Base-by-base conservation (phyloP, 345 rosid genomes). In the Moricandia arvensis region DNA sequence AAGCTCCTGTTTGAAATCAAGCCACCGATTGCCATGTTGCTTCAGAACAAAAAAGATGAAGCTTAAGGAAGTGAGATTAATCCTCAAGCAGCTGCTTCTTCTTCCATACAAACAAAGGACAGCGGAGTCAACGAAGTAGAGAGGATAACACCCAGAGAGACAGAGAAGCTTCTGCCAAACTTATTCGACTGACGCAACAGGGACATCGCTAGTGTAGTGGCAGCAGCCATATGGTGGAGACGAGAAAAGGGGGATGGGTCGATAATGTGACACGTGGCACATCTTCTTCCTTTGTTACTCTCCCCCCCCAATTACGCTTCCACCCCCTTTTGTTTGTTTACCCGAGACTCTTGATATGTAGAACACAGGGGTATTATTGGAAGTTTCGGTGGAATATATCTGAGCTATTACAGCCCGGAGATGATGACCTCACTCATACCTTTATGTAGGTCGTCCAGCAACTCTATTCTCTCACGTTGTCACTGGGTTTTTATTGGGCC, bases 1-100 rank as follows among this genome's bases (percentile, higher is more conserved):
- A 85, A 86, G 82, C 80, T 83, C 74, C 87, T 85, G 84, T 75
- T 85, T 11, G 92, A 88, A 86, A 91, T 80, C 80, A 95, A 82
- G 69, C 90, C 82, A 74, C 93, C 93, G 71, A 90, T 85, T 38
- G 91, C 91, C 99, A 94, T 91, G 35, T 10, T 35, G 11, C 2
- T 82, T 8, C n/a, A n/a, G 38, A 12, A 34, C 64, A 24, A n/a
- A n/a, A n/a, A n/a, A n/a, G n/a, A n/a, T n/a, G n/a, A n/a, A n/a
- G n/a, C n/a, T n/a, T n/a, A 16, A 51, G 59, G 6, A 12, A 51
- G 29, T 8, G 66, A 63, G 59, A 43, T 1, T 17, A 0, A 0
- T 2, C 8, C 1, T 63, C 80, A 82, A 75, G 83, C 79, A 38
- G 38, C 38, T 76, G 1, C 59, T 64, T 37, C 43, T 37, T 43